Evolutionary conservation across 2,329 filamentous ascomycete genomes (phyloP).

Genomic region (Dactylella cylindrospora): DNA sequence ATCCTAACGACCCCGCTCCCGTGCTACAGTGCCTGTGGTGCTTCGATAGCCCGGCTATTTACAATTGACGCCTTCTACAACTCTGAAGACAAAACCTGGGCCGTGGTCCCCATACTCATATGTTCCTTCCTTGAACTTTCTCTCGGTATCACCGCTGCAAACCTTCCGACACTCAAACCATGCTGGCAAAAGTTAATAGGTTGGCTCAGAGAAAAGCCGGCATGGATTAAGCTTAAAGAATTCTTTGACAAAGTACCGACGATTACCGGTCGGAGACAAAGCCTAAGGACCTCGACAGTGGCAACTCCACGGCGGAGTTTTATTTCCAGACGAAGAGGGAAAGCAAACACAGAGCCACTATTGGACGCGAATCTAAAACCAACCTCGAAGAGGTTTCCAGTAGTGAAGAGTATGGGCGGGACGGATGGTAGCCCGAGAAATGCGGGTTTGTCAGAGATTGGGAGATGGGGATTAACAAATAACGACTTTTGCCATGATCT

Average conservation of each 20-base stretch:
- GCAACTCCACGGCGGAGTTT: not conserved
- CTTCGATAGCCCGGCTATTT: slow-evolving; percentile 24
- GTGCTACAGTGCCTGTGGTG: slow-evolving; percentile 18
- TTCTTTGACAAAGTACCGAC: slow-evolving; percentile 13
- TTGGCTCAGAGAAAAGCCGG: slow-evolving; percentile 6
- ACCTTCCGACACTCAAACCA: slow-evolving; percentile 29
- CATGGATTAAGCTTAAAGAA: not conserved
- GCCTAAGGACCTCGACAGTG: not conserved
- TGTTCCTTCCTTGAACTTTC: slow-evolving; percentile 26
- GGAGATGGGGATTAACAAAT: slow-evolving; percentile 26
- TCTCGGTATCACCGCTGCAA: slow-evolving; percentile 20
- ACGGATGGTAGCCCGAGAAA: not conserved
- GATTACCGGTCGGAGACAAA: slow-evolving; percentile 5
- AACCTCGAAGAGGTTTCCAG: slow-evolving; percentile 1
- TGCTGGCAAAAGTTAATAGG: slow-evolving; percentile 12
- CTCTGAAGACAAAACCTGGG: slow-evolving; percentile 25
- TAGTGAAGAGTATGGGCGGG: slow-evolving; percentile 14
- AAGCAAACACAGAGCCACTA: slow-evolving; percentile 13
- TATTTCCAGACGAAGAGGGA: not conserved
- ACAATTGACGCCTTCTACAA: slow-evolving; percentile 30
- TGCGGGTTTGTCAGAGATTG: slow-evolving; percentile 14
- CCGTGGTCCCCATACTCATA: slow-evolving; percentile 30
- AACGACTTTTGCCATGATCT: slow-evolving; percentile 34
- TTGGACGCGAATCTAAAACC: slow-evolving; percentile 2
- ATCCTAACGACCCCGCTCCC: too few species aligned